phyloP scores from a whole-genome alignment of 2,329 filamentous ascomycete genomes.

The Xenoacremonium recifei region DNA sequence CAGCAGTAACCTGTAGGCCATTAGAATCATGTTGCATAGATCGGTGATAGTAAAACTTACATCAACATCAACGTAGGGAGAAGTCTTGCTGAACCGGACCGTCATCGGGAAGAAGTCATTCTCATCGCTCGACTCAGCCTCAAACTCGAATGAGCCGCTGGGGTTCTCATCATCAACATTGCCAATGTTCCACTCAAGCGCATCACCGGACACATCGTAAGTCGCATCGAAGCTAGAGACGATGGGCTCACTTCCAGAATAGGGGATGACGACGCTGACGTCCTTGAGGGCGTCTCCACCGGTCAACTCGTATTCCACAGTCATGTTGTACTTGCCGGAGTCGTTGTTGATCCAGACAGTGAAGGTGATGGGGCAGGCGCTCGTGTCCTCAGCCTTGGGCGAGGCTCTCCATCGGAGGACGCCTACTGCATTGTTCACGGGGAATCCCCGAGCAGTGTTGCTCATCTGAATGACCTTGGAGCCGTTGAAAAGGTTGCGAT shows the following conservation, averaged over 20 bases:
- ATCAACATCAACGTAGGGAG: conserved; percentile 88
- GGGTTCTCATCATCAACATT: conserved; percentile 78
- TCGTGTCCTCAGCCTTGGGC: conserved; percentile 75
- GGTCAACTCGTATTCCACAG: conserved; percentile 92
- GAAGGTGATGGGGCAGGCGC: conserved; percentile 87
- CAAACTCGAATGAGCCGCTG: conserved; percentile 91
- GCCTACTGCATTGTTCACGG: conserved; percentile 88
- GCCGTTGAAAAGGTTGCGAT: conserved; percentile 81
- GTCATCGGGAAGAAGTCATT: conserved; percentile 98
- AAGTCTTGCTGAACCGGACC: conserved; percentile 81
- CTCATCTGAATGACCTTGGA: conserved; percentile 86
- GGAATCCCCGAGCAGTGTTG: conserved; percentile 85
- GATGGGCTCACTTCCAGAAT: conserved; percentile 76
- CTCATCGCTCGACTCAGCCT: conserved; percentile 82
- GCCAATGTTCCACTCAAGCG: conserved; percentile 91
- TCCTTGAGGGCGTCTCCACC: conserved; percentile 77
- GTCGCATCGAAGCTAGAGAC: conserved; percentile 92
- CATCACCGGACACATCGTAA: conserved; percentile 91
- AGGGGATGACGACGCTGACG: conserved; percentile 86
- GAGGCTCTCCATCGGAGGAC: conserved; percentile 90
- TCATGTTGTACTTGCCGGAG: conserved; percentile 80
- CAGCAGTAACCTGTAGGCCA: conserved; percentile 56
- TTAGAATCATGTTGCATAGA: conserved; percentile 1
- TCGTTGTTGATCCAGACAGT: conserved; percentile 97
- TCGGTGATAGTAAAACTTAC: conserved; percentile 54